A percentile compares a stretch with the other conserved stretches of the same genome.
Evolutionary conservation across 495 filamentous ascomycete genomes (phyloP).

Genomic region (Tuber brumale): DNA sequence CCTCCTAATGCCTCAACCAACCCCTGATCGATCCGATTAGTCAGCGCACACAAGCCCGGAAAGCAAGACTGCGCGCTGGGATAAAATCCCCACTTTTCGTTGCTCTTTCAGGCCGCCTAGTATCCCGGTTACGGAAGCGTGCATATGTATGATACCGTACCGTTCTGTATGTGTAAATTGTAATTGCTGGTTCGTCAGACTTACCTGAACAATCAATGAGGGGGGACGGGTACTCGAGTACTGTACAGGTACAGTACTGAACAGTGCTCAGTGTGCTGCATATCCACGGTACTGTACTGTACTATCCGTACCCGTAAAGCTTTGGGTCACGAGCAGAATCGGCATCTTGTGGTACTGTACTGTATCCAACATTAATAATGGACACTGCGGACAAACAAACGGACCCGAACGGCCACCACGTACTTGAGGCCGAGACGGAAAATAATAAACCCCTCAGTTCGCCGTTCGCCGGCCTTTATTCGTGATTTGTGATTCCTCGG

Average conservation of each 20-base stretch:
- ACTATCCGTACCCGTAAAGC: background rate
- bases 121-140: constrained; percentile 2
- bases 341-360: background rate
- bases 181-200: background rate
- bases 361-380: background rate
- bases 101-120: constrained; percentile 1
- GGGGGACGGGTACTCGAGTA: background rate
- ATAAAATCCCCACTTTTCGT: background rate
- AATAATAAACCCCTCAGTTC: background rate
- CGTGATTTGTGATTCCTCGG: background rate
- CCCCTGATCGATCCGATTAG: background rate
- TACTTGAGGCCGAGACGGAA: background rate
- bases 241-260: background rate
- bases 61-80: background rate
- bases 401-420: background rate
- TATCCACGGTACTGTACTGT: background rate
- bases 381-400: background rate
- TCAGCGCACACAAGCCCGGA: background rate
- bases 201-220: background rate
- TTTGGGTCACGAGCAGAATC: background rate
- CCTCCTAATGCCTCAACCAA: background rate
- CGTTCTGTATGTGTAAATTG: background rate
- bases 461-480: background rate
- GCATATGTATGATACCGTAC: constrained; percentile 7
- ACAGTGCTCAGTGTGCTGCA: no score